Evolutionary conservation across 805 yeast species (phyloP).

Genomic region (Barnettozyma vustinii): DNA sequence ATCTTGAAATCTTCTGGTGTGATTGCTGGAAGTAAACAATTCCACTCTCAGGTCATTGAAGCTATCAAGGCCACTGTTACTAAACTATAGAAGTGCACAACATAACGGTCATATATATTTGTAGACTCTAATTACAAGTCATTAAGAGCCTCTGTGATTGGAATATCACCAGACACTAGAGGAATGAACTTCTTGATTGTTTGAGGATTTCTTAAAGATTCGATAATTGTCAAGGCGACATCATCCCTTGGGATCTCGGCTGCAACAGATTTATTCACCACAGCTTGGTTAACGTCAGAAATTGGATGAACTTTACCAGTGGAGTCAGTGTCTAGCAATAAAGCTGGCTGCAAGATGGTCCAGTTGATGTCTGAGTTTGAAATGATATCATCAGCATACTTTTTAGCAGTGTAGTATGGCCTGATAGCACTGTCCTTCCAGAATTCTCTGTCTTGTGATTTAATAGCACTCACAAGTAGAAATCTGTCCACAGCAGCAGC

Average conservation of each 20-base stretch:
- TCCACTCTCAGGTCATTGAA: slow-evolving; percentile 26
- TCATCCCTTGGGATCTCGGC: slow-evolving; percentile 38
- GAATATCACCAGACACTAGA: slow-evolving; percentile 36
- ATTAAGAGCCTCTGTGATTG: slow-evolving; percentile 17
- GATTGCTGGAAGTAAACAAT: slow-evolving; percentile 60
- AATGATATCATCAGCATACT: slow-evolving; percentile 50
- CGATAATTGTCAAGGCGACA: slow-evolving; percentile 45
- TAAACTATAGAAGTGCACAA: slow-evolving; percentile 1
- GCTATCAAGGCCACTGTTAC: slow-evolving; percentile 20
- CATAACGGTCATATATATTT: background rate
- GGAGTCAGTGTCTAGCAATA: slow-evolving; percentile 33
- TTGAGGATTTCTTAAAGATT: slow-evolving; percentile 30
- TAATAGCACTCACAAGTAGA: slow-evolving; percentile 50
- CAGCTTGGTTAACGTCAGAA: slow-evolving; percentile 13
- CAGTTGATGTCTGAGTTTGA: slow-evolving; percentile 36
- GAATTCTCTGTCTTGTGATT: slow-evolving; percentile 44
- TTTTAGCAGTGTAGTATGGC: slow-evolving; percentile 55
- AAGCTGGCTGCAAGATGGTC: slow-evolving; percentile 55
- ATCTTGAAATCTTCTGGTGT: slow-evolving; percentile 80
- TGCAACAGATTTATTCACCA: background rate
- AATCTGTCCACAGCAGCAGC: slow-evolving; percentile 39
- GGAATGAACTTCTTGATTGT: slow-evolving; percentile 41
- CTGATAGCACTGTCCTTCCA: slow-evolving; percentile 36
- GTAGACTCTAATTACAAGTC: background rate
- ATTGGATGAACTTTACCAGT: slow-evolving; percentile 41